These are phyloP conservation scores for Hypoxylon sp. DNA, from an alignment of 2,329 filamentous ascomycete genomes.

Conservation along the genomic window DNA sequence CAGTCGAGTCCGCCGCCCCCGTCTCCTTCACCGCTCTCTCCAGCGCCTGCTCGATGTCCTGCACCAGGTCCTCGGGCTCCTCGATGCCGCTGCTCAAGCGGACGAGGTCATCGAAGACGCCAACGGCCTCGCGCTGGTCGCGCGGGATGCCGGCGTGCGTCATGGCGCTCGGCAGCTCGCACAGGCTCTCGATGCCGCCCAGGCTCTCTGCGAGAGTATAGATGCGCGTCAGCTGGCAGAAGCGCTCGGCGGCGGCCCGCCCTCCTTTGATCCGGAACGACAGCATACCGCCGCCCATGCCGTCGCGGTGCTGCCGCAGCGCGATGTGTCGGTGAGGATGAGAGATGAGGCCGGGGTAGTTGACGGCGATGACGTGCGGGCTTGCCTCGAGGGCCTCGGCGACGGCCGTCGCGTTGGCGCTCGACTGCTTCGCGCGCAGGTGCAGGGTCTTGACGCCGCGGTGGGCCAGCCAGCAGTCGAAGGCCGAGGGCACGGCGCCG, in stretches of 20 bases:
- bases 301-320: conserved; percentile 90
- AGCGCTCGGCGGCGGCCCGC: conserved; percentile 84
- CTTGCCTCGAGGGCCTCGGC: conserved; percentile 82
- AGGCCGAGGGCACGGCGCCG: conserved; percentile 91
- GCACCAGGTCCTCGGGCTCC: conserved; percentile 84
- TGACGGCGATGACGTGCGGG: conserved; percentile 86
- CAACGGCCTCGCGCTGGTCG: conserved; percentile 89
- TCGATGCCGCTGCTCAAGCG: conserved; percentile 95
- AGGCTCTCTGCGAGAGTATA: conserved; percentile 95
- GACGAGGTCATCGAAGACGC: conserved; percentile 94
- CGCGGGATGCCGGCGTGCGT: conserved; percentile 95
- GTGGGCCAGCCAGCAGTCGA: conserved; percentile 98
- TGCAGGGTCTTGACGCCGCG: conserved; percentile 97
- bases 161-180: conserved; percentile 95
- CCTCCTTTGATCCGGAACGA: conserved; percentile 94
- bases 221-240: conserved; percentile 89
- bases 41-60: conserved; percentile 85
- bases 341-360: conserved; percentile 91
- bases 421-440: conserved; percentile 87
- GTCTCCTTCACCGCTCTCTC: conserved; percentile 72
- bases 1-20: not conserved
- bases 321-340: conserved; percentile 90
- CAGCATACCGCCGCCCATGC: conserved; percentile 96
- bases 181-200: conserved; percentile 90
- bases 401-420: conserved; percentile 81